phyloP scores from a whole-genome alignment of 2,329 filamentous ascomycete genomes.

The Xenoacremonium recifei region DNA sequence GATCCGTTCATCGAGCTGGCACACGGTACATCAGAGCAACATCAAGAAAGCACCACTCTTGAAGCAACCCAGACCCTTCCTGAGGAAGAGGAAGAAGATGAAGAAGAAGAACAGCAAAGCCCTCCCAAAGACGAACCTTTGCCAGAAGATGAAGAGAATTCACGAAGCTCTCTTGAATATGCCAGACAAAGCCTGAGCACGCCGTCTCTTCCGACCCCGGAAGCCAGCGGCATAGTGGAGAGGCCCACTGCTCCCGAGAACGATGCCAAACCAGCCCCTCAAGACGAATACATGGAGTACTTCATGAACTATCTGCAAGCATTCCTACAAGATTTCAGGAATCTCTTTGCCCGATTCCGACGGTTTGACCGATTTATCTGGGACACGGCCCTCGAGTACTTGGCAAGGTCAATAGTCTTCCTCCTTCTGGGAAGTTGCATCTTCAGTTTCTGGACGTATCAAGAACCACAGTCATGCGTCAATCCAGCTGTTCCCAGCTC shows the following conservation, averaged over 20 bases:
- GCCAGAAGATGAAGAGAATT: constrained; percentile 39
- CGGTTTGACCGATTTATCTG: too few relatives aligned
- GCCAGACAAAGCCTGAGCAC: constrained; percentile 47
- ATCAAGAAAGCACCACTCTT: constrained; percentile 5
- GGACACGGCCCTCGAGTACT: constrained; percentile 14
- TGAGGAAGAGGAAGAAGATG: constrained; percentile 38
- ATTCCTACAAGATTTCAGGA: too few relatives aligned
- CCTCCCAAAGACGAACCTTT: constrained; percentile 51
- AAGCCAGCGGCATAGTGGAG: constrained; percentile 30
- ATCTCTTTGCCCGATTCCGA: constrained; percentile 2
- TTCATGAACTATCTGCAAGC: too few relatives aligned
- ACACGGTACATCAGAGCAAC: constrained; percentile 9
- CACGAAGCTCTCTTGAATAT: constrained; percentile 45
- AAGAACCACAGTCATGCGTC: constrained; percentile 18
- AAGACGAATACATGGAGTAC: constrained; percentile 14
- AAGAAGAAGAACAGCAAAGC: constrained; percentile 36
- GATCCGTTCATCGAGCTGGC: constrained; percentile 15
- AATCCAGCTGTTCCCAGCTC: constrained; percentile 19
- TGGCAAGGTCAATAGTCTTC: background rate
- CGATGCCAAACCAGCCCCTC: constrained; percentile 5
- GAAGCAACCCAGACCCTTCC: constrained; percentile 15
- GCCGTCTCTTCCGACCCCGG: constrained; percentile 40
- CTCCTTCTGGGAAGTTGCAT: constrained; percentile 9
- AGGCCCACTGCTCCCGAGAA: constrained; percentile 7
- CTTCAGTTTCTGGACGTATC: constrained; percentile 27